A percentile compares a stretch with the other conserved stretches of the same genome.
phyloP scores from a whole-genome alignment of 257 asterid genomes.

The Craterostigma plantagineum region DNA sequence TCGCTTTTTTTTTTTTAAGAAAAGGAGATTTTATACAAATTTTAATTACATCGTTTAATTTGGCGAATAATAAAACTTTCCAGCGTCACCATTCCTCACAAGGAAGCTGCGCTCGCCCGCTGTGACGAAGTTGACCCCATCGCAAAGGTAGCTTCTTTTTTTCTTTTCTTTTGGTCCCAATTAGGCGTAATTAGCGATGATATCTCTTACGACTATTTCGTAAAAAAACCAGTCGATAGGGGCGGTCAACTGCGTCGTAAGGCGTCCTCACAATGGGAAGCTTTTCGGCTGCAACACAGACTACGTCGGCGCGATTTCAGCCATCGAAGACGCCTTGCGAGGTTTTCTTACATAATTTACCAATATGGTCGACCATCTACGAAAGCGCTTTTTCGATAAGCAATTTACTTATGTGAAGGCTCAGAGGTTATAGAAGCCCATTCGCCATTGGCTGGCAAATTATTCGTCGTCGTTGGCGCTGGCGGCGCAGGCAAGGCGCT shows the following conservation, averaged over 20 bases:
- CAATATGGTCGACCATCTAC: not conserved
- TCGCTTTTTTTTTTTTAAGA: constrained; percentile 7
- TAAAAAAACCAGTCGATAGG: constrained; percentile 54
- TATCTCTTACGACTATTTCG: constrained; percentile 4
- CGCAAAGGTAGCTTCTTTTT: constrained; percentile 53
- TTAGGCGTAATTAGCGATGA: not conserved
- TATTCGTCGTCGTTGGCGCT: constrained; percentile 84
- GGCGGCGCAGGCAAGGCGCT: constrained; percentile 99
- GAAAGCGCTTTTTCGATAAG: not conserved
- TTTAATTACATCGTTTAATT: not conserved
- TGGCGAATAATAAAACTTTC: constrained; percentile 11
- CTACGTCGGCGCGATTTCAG: constrained; percentile 82
- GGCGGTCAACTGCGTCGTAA: constrained; percentile 68
- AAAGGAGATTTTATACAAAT: no score
- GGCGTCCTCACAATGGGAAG: constrained; percentile 56
- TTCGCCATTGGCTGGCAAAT: constrained; percentile 68
- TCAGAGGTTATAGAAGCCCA: constrained; percentile 13
- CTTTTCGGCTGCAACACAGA: constrained; percentile 90
- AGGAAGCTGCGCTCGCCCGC: constrained; percentile 53
- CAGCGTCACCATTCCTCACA: constrained; percentile 95
- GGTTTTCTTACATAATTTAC: constrained; percentile 20
- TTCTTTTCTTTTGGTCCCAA: constrained; percentile 2
- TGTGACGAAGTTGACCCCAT: constrained; percentile 78
- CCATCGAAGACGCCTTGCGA: constrained; percentile 71
- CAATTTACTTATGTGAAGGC: constrained; percentile 17